phyloP scores from a whole-genome alignment of 257 asterid species.

The Fraxinus anomala region DNA sequence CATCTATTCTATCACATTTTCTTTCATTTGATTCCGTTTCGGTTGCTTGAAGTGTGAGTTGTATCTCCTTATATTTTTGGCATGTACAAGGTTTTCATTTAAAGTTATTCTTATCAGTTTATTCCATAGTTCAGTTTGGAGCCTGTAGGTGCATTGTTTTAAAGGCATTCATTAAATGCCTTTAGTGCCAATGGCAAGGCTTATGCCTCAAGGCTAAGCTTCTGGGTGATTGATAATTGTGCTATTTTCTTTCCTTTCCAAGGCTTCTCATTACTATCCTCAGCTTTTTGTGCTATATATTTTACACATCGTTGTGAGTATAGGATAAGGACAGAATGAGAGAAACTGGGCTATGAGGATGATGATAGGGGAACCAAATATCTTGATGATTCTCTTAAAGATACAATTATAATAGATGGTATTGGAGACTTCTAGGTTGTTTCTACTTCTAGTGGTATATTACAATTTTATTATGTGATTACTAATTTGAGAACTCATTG shows the following conservation, averaged over 20 bases:
- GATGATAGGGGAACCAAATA: neutral
- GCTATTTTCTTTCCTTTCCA: neutral
- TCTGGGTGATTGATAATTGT: neutral
- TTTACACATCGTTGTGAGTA: neutral
- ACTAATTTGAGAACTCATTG: neutral
- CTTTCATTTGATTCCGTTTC: neutral
- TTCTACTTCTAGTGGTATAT: neutral
- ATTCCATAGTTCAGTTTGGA: neutral
- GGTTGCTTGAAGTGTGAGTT: neutral
- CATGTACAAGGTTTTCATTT: neutral
- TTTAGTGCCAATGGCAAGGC: neutral
- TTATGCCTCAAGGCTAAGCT: neutral
- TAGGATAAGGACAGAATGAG: neutral
- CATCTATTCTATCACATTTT: neutral
- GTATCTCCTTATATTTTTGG: neutral
- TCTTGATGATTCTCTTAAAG: neutral
- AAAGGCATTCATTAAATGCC: neutral
- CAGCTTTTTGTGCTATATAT: neutral
- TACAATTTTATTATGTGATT: neutral
- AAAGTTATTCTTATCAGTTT: conserved; percentile 8
- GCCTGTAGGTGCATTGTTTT: neutral
- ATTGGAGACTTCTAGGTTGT: neutral
- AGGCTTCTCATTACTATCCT: neutral
- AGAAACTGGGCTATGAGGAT: neutral
- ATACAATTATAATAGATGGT: neutral